Conservation (phyloP, 108 stramenopile genomes). For the Nitzschia inconspicua region DNA sequence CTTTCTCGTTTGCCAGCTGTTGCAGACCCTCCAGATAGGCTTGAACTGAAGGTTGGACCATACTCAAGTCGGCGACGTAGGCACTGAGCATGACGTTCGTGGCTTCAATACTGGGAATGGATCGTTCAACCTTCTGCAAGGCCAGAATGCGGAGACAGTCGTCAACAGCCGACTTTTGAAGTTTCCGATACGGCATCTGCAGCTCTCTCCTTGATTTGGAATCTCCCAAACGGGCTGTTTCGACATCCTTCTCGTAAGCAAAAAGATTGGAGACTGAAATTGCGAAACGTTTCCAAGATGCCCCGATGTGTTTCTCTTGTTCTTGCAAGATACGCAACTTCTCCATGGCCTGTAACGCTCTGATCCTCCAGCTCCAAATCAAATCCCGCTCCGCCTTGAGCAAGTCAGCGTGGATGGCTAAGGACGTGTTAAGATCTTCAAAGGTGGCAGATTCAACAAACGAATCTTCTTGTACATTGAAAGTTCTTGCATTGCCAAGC, state of each 20-base stretch:
- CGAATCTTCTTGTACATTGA: constrained; percentile 33
- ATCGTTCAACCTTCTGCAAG: constrained; percentile 61
- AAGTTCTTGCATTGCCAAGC: constrained; percentile 19
- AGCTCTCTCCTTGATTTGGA: constrained; percentile 30
- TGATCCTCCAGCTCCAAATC: constrained; percentile 49
- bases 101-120: constrained; percentile 40
- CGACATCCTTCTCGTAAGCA: constrained; percentile 77
- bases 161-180: constrained; percentile 61
- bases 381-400: constrained; percentile 64
- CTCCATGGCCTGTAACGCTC: constrained; percentile 44
- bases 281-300: constrained; percentile 72
- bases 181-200: constrained; percentile 70
- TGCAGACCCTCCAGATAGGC: constrained; percentile 50
- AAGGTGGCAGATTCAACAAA: constrained; percentile 24
- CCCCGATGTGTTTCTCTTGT: constrained; percentile 53
- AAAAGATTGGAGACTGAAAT: constrained; percentile 69
- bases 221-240: constrained; percentile 53
- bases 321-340: constrained; percentile 46
- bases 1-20: background rate
- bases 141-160: constrained; percentile 61
- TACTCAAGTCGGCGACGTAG: constrained; percentile 71
- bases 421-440: background rate
- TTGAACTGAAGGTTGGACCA: constrained; percentile 63
- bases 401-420: constrained; percentile 40
- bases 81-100: constrained; percentile 55